These are phyloP conservation scores for Penicillium silybi DNA, from an alignment of 495 filamentous ascomycete genomes.

Conservation along the genomic window DNA sequence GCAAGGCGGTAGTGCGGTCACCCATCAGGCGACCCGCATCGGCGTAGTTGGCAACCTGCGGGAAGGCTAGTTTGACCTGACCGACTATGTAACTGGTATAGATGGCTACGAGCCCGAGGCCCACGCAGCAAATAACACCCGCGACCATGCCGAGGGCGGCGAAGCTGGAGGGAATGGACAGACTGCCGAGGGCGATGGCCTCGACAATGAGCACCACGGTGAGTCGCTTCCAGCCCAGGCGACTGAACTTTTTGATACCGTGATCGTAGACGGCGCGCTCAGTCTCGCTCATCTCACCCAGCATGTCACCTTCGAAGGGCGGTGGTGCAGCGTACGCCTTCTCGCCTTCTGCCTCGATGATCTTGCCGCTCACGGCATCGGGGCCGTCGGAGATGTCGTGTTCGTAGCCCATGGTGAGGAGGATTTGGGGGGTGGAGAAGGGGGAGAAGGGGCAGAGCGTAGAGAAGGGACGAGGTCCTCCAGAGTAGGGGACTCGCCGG, in stretches of 20 bases:
- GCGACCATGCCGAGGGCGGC: slow-evolving; percentile 60
- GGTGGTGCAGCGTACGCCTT: slow-evolving; percentile 18
- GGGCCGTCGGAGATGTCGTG: slow-evolving; percentile 22
- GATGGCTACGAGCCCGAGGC: slow-evolving; percentile 60
- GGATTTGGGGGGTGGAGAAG: not conserved
- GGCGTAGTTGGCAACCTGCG: slow-evolving; percentile 60
- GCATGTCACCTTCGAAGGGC: slow-evolving; percentile 24
- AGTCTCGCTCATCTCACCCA: slow-evolving; percentile 32
- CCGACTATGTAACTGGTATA: slow-evolving; percentile 72
- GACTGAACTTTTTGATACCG: slow-evolving; percentile 29
- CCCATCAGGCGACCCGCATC: slow-evolving; percentile 64
- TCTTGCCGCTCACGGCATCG: slow-evolving; percentile 21
- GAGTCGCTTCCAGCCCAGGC: slow-evolving; percentile 38
- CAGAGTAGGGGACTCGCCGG: too few species aligned
- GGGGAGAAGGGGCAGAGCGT: not conserved
- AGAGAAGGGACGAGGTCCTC: not conserved
- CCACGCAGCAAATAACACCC: slow-evolving; percentile 49
- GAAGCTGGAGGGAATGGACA: slow-evolving; percentile 57
- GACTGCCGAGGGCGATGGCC: slow-evolving; percentile 59
- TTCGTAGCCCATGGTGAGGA: slow-evolving; percentile 23
- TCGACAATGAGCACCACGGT: slow-evolving; percentile 56
- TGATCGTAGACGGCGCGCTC: slow-evolving; percentile 27
- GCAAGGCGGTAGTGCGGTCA: slow-evolving; percentile 30
- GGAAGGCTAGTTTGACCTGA: slow-evolving; percentile 64
- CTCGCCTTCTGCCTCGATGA: slow-evolving; percentile 16